Evolutionary conservation across 495 filamentous ascomycete species (phyloP), one percentile per base, ranked within the genome.

Genomic region (Aspergillus ostianus): DNA sequence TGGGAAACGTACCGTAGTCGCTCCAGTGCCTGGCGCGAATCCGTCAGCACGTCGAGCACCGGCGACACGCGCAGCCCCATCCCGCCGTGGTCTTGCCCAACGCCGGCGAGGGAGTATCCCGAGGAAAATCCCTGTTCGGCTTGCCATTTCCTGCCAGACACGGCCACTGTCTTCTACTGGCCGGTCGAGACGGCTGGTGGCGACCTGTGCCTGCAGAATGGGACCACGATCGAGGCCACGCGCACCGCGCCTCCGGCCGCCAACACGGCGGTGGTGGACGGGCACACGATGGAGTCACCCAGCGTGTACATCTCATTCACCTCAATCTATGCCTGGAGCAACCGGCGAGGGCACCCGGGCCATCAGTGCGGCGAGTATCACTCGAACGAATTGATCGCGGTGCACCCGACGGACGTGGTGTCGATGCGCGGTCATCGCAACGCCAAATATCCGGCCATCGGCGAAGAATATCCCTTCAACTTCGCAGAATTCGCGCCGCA

Each of bases 111-210:
- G 13, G 2, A 41, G 13, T 41, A 41, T 41, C 36, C 63, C 20
- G 65, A 66, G 18, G 49, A 49, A 30, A 54, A 70, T 26, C 63
- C 63, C 6, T 70, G 68, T 56, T 51, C 63, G 5, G 47, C 47
- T 13, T 70, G 65, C 50, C 68, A 68, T 50, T 66, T 64, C 47
- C 59, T 70, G 52, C 68, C 68, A 4, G 65, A 41, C n/a, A 63
- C 59, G 5, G 68, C 68, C 8, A 70, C 68, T n/a, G 52, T 70
- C 47, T 70, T 66, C 53, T 70, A 68, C 63, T 70, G 68, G 68
- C 68, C 68, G 15, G 64, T 64, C 27, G 59, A 55, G 20, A 68
- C 68, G 32, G 55, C 51, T 3, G 30, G n/a, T 21, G 67, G 67
- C n/a, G 67, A 65, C 36, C 62, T 67, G 41, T 70, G 64, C 56